Evolutionary conservation across 352 stramenopile species (phyloP), one percentile per base, ranked within the genome.

Genomic region (Phytopythium cucurbitacearum): DNA sequence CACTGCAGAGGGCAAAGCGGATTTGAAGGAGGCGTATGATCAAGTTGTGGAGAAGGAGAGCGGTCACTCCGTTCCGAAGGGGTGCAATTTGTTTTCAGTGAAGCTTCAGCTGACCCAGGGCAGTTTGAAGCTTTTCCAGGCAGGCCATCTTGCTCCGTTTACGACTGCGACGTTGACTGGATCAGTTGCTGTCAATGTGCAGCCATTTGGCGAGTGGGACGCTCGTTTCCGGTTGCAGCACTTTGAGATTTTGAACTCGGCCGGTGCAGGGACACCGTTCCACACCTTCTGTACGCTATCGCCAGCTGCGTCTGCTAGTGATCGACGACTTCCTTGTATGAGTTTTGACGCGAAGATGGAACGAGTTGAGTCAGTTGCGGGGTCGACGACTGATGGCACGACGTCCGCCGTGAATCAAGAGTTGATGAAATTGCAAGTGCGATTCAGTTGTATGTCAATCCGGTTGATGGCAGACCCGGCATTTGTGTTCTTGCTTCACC

Each of bases 11-110:
- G 83, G 83, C 3, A 73, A 77, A 10, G 79, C 78, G 35, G 73
- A 83, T 48, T 39, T 93, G 39, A 83, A 87, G 41, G 65, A 89
- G 41, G 83, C 80, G 7, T 93, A 91, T 48, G 69, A 91, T 49
- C 78, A 91, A 64, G 76, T 67, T 4, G 70, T 87, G 11, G 64
- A 71, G 40, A 83, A 88, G 47, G 67, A 79, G 15, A 65, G 69
- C 37, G 59, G 55, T 13, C 46, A 65, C 32, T 65, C 67, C 51
- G 73, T 91, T 1, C 83, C 80, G 0, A 57, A 55, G 9, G 81
- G 82, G 28, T 93, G 80, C 63, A 89, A 88, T 40, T 57, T 93
- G 8, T 56, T 91, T 16, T 68, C 80, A 1, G 53, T 90, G 34
- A 79, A 87, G 49, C 59, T 93, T n/a, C 66, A 87, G 39, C 63